Conservation (phyloP, 495 filamentous ascomycete species). For the Aspergillus sclerotiicarbonarius region DNA sequence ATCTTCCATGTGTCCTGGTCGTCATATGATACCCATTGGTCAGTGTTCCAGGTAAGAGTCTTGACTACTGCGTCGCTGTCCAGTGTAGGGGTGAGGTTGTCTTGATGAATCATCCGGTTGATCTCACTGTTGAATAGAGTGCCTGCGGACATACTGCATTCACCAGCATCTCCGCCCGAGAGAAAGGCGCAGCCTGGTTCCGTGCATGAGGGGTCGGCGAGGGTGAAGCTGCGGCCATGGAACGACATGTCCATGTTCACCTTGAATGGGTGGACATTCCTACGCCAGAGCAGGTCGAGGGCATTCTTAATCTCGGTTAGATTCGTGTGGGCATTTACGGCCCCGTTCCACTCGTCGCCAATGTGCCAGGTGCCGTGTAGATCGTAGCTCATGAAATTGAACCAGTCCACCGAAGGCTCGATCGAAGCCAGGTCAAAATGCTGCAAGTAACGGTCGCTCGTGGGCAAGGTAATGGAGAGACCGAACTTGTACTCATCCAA, state of each 20-base stretch:
- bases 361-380: slow-evolving; percentile 40
- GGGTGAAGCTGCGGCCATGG: slow-evolving; percentile 39
- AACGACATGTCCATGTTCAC: slow-evolving; percentile 41
- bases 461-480: slow-evolving; percentile 39
- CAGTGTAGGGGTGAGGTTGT: slow-evolving; percentile 9
- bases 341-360: slow-evolving; percentile 19
- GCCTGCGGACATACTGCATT: slow-evolving; percentile 29
- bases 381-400: slow-evolving; percentile 52
- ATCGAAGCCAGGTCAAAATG: slow-evolving; percentile 42
- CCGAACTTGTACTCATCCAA: slow-evolving; percentile 38
- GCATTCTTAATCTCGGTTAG: slow-evolving; percentile 36
- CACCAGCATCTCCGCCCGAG: slow-evolving; percentile 20
- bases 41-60: slow-evolving; percentile 28
- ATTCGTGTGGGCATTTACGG: slow-evolving; percentile 34
- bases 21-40: slow-evolving; percentile 48
- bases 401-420: slow-evolving; percentile 42
- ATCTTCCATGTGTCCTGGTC: slow-evolving; percentile 36
- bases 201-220: slow-evolving; percentile 31
- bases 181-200: slow-evolving; percentile 25
- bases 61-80: slow-evolving; percentile 27
- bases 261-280: slow-evolving; percentile 29
- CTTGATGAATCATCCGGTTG: slow-evolving; percentile 13
- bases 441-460: slow-evolving; percentile 43
- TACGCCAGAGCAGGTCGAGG: slow-evolving; percentile 40
- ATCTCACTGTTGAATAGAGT: slow-evolving; percentile 26